These are phyloP conservation scores for Dianthus caryophyllus DNA, from an alignment of 148 eudicot genomes.

Conservation along the genomic window DNA sequence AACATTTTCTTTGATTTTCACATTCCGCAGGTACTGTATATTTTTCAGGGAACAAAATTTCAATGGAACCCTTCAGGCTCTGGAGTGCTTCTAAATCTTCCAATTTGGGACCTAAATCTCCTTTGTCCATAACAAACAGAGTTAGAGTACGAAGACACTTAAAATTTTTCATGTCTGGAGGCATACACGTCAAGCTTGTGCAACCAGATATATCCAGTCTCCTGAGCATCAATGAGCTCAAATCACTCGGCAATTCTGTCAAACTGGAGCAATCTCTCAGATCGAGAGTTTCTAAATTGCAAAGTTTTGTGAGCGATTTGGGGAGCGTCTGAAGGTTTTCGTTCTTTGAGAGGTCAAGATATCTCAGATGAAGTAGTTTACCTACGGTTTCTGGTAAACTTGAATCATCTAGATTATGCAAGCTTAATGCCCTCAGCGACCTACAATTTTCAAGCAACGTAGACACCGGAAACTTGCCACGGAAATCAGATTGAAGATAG, in stretches of 20 bases:
- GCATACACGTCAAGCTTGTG: conserved; percentile 11
- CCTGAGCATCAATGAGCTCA: conserved; percentile 9
- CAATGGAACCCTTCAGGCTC: conserved; percentile 9
- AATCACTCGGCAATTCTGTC: conserved; percentile 9
- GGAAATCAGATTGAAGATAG: conserved; percentile 8
- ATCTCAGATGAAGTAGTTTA: conserved; percentile 21
- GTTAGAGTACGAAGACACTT: conserved; percentile 16
- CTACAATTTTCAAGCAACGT: conserved; percentile 1
- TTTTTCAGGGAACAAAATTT: conserved; percentile 2
- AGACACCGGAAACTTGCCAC: not conserved
- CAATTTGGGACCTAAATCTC: not conserved
- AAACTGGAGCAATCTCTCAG: conserved; percentile 11
- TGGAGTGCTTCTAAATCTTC: not conserved
- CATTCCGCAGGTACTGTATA: not conserved
- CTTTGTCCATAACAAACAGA: conserved; percentile 10
- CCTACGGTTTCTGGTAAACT: conserved; percentile 20
- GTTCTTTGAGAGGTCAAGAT: conserved; percentile 22
- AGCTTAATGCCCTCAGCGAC: conserved; percentile 18
- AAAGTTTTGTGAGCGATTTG: conserved; percentile 6
- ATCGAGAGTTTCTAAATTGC: conserved; percentile 22
- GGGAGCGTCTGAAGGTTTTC: conserved; percentile 12
- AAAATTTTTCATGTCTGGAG: conserved; percentile 15
- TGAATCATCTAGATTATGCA: not conserved
- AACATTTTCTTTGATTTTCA: not conserved
- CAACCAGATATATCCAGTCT: conserved; percentile 18